Percentiles rank a stretch among this genome's conserved stretches.
Evolutionary conservation across 106 monocot species (phyloP).

Genomic region (Phalaenopsis equestris): DNA sequence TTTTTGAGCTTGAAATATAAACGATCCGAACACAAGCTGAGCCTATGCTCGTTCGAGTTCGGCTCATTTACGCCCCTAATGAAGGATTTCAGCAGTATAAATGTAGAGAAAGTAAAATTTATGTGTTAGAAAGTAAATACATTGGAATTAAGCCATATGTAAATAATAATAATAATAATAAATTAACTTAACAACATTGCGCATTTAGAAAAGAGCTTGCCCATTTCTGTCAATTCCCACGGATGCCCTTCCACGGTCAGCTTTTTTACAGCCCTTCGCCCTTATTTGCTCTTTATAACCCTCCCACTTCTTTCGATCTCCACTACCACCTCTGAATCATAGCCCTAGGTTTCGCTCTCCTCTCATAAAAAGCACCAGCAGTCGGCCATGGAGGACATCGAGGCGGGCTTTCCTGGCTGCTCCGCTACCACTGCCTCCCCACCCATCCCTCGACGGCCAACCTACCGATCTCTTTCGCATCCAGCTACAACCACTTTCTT

Average conservation of each 20-base stretch:
- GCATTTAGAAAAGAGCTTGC: too few relatives aligned
- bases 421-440: background rate
- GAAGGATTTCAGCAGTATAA: too few relatives aligned
- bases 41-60: too few relatives aligned
- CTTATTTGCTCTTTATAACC: background rate
- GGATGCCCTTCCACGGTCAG: background rate
- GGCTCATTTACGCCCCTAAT: too few relatives aligned
- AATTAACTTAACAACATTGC: too few relatives aligned
- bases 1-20: too few relatives aligned
- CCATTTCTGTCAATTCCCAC: background rate
- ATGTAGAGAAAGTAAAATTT: too few relatives aligned
- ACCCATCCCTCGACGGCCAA: background rate
- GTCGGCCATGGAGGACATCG: conserved; percentile 1
- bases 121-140: too few relatives aligned
- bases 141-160: too few relatives aligned
- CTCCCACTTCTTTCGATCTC: background rate
- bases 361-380: background rate
- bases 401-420: background rate
- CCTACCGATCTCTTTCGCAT: background rate
- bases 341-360: background rate
- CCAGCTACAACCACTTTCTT: conserved; percentile 16
- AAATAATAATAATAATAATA: too few relatives aligned
- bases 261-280: background rate
- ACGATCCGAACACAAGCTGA: too few relatives aligned
- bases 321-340: background rate